These are phyloP conservation scores for Penicillium sp. DNA, from an alignment of 2,329 filamentous ascomycete genomes.

Conservation along the genomic window DNA sequence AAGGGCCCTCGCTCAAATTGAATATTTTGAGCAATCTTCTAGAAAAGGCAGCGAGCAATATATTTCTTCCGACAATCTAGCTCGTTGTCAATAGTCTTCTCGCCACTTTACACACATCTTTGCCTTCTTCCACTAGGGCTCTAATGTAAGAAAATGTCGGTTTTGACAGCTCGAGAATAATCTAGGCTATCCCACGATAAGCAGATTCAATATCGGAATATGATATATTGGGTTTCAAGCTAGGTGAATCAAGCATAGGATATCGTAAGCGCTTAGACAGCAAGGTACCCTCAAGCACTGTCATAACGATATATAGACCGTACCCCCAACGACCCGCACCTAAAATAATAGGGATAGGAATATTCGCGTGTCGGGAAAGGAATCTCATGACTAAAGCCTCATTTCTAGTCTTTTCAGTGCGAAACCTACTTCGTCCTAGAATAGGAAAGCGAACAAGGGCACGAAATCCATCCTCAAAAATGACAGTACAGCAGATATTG, in stretches of 20 bases:
- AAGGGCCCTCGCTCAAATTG: neutral
- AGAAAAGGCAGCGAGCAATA: neutral
- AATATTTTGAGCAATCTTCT: neutral
- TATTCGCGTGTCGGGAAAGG: neutral
- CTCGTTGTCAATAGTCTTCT: neutral
- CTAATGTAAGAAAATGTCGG: neutral
- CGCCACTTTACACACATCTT: neutral
- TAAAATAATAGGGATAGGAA: neutral
- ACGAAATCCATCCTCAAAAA: slow-evolving; percentile 18
- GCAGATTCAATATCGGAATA: neutral
- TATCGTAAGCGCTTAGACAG: neutral
- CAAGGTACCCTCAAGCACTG: neutral
- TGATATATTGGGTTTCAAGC: neutral
- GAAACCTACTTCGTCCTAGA: neutral
- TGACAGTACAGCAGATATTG: slow-evolving; percentile 22
- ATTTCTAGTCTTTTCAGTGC: neutral
- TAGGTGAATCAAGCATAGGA: neutral
- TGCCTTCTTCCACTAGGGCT: neutral
- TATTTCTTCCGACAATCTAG: neutral
- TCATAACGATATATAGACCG: neutral
- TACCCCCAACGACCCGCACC: neutral
- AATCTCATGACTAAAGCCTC: neutral
- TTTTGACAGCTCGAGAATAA: neutral
- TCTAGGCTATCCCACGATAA: neutral
- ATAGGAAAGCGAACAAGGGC: slow-evolving; percentile 19